Evolutionary conservation across 352 stramenopile species (phyloP).

Genomic region (Phytophthora pistaciae): DNA sequence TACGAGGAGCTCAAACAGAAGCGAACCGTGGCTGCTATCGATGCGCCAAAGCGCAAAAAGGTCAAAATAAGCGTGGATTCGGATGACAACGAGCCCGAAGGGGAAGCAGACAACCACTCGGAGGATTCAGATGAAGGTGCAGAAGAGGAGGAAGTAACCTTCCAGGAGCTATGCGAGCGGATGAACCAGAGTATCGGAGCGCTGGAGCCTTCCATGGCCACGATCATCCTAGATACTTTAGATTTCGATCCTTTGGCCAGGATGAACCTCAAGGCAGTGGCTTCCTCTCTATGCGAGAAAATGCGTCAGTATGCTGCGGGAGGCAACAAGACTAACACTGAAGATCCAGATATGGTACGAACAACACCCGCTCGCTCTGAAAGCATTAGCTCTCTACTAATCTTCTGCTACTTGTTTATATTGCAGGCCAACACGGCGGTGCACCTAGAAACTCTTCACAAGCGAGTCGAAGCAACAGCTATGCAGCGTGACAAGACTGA

Average conservation of each 20-base stretch:
- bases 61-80: background rate
- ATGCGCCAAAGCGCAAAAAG: background rate
- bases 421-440: constrained; percentile 1
- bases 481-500: constrained; percentile 7
- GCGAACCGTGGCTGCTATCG: background rate
- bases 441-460: constrained; percentile 4
- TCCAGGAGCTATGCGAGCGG: constrained; percentile 2
- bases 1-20: background rate
- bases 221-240: constrained; percentile 2
- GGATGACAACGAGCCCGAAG: background rate
- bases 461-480: background rate
- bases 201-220: background rate
- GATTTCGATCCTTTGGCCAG: constrained; percentile 4
- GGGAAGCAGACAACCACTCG: background rate
- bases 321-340: background rate
- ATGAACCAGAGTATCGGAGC: background rate
- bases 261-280: constrained; percentile 7
- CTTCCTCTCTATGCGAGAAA: constrained; percentile 1
- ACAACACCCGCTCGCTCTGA: background rate
- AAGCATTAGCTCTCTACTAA: background rate
- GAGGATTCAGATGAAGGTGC: background rate
- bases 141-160: background rate
- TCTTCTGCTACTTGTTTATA: background rate
- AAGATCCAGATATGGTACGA: constrained; percentile 5
- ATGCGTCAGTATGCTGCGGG: background rate